Evolutionary conservation across 2,329 filamentous ascomycete species (phyloP).

Genomic region (Colletotrichum spaethianum): DNA sequence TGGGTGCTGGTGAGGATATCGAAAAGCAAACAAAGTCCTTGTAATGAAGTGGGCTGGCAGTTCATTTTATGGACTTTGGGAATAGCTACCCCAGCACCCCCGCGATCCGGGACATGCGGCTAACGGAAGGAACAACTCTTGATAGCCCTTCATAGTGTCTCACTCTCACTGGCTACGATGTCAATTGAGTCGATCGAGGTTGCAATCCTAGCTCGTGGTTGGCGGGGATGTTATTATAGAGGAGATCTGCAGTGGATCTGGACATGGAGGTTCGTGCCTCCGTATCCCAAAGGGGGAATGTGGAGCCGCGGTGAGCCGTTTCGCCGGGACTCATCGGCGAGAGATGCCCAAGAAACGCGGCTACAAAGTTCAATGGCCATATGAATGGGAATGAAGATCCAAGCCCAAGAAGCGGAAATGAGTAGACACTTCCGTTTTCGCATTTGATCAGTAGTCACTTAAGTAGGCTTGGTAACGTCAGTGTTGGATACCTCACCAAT

Average conservation of each 20-base stretch:
- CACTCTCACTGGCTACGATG: slow-evolving; percentile 1
- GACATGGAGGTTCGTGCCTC: slow-evolving; percentile 35
- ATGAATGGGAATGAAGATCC: background rate
- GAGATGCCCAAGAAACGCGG: background rate
- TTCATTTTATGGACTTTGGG: slow-evolving; percentile 3
- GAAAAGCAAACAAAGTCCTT: background rate
- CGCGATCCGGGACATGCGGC: background rate
- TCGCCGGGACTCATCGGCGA: slow-evolving; percentile 19
- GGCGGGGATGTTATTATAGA: slow-evolving; percentile 21
- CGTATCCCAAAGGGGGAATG: slow-evolving; percentile 36
- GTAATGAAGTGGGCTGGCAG: background rate
- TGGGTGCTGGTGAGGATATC: background rate
- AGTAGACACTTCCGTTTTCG: background rate
- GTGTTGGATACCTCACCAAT: background rate
- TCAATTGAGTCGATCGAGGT: background rate
- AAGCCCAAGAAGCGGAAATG: no score
- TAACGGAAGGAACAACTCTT: background rate
- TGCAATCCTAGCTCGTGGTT: slow-evolving; percentile 19
- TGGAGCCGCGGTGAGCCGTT: slow-evolving; percentile 8
- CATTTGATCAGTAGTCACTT: background rate
- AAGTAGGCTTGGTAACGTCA: background rate
- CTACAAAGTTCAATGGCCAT: background rate
- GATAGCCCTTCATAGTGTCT: background rate
- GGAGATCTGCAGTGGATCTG: slow-evolving; percentile 16
- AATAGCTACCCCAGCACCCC: background rate